Percentiles rank a stretch among this genome's conserved stretches.
Evolutionary conservation across 805 yeast genomes (phyloP).

Genomic region (Suhomyces sp.): DNA sequence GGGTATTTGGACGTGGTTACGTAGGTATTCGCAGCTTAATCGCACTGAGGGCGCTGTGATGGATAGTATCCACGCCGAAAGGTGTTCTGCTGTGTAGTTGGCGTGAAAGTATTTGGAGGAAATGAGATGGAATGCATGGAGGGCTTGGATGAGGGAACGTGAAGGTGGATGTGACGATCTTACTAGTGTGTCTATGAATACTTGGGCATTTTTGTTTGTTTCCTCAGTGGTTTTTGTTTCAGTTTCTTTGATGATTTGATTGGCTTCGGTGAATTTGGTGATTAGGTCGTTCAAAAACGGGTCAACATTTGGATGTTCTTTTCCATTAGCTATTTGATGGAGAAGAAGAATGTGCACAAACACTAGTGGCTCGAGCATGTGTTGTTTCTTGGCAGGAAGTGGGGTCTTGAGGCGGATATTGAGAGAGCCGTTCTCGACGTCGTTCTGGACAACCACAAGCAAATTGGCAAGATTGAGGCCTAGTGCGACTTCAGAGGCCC

Average conservation of each 20-base stretch:
- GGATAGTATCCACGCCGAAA: constrained; percentile 29
- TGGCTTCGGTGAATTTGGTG: background rate
- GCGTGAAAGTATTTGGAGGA: background rate
- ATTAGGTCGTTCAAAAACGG: background rate
- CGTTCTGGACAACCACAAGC: constrained; percentile 6
- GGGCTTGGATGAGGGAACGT: background rate
- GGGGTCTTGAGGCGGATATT: constrained; percentile 1
- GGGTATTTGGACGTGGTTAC: constrained; percentile 32
- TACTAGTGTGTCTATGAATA: background rate
- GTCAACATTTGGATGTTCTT: background rate
- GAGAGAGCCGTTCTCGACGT: background rate
- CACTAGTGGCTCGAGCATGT: constrained; percentile 2
- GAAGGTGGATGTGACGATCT: background rate
- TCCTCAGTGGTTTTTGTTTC: background rate
- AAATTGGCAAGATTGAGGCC: constrained; percentile 3
- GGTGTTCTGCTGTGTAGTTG: background rate
- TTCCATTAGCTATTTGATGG: background rate
- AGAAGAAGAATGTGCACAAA: constrained; percentile 5
- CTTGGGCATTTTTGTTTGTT: too few relatives aligned
- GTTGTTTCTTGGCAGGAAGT: constrained; percentile 9
- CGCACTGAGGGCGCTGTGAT: constrained; percentile 27
- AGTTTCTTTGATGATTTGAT: background rate
- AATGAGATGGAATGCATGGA: background rate
- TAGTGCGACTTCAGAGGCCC: background rate
- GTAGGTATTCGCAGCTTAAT: constrained; percentile 30